phyloP scores from a whole-genome alignment of 257 asterid genomes.

The Solanum neorickii region DNA sequence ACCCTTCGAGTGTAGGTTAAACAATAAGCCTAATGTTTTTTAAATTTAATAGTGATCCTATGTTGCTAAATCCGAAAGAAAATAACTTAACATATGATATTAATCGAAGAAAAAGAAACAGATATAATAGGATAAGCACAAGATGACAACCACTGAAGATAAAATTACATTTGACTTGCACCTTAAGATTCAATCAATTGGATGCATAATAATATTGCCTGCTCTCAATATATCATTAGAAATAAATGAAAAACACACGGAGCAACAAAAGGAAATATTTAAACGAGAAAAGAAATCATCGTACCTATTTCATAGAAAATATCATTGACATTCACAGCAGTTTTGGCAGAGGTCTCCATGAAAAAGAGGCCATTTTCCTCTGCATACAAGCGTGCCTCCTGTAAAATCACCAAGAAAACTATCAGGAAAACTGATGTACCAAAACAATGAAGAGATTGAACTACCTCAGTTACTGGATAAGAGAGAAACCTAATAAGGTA shows the following conservation, averaged over 20 bases:
- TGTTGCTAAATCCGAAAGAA: background rate
- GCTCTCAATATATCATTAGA: background rate
- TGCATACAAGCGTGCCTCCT: conserved; percentile 64
- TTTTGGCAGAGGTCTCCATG: conserved; percentile 77
- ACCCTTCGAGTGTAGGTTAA: background rate
- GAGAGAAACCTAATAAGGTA: background rate
- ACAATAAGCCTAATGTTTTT: background rate
- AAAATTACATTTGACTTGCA: background rate
- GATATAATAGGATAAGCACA: background rate
- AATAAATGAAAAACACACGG: background rate
- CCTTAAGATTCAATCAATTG: background rate
- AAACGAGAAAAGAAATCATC: background rate
- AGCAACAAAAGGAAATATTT: background rate
- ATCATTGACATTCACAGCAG: conserved; percentile 62
- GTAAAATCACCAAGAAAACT: conserved; percentile 1
- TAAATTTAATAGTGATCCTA: background rate
- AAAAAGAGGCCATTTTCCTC: conserved; percentile 77
- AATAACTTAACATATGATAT: background rate
- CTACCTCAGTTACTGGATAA: background rate
- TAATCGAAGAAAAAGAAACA: background rate
- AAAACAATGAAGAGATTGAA: background rate
- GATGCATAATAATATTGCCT: background rate
- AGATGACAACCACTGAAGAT: background rate
- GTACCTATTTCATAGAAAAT: conserved; percentile 64
- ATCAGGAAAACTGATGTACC: background rate